phyloP scores from a whole-genome alignment of 2,329 filamentous ascomycete species.

The Penicillium sp. region DNA sequence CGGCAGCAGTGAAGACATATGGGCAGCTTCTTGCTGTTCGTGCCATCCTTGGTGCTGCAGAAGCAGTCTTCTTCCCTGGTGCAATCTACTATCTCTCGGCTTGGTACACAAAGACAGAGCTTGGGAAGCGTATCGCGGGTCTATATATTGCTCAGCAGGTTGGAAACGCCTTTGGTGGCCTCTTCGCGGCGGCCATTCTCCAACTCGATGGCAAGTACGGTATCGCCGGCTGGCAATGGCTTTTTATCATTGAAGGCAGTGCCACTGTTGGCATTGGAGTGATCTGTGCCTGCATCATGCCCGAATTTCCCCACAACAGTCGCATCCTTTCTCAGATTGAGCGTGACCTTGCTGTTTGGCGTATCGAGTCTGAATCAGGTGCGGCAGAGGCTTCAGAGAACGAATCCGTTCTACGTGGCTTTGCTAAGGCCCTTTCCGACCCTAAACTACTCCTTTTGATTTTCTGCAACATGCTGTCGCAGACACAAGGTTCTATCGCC shows the following conservation, averaged over 20 bases:
- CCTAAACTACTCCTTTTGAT: conserved; percentile 45
- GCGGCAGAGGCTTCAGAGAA: conserved; percentile 44
- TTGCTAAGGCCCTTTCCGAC: conserved; percentile 38
- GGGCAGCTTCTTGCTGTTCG: conserved; percentile 59
- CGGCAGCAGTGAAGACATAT: conserved; percentile 58
- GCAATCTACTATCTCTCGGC: conserved; percentile 45
- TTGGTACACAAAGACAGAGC: conserved; percentile 46
- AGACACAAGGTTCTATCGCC: conserved; percentile 40
- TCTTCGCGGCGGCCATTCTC: conserved; percentile 32
- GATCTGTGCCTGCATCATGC: conserved; percentile 43
- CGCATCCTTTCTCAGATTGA: conserved; percentile 32
- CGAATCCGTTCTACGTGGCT: conserved; percentile 30
- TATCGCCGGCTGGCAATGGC: conserved; percentile 32
- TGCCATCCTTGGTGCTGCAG: conserved; percentile 65
- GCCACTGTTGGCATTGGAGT: conserved; percentile 33
- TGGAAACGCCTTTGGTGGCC: conserved; percentile 31
- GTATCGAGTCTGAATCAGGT: conserved; percentile 41
- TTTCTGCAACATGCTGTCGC: conserved; percentile 46
- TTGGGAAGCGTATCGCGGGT: conserved; percentile 35
- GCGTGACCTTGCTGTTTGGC: conserved; percentile 29
- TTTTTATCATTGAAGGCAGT: conserved; percentile 36
- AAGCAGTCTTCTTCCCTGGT: conserved; percentile 63
- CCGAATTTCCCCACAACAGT: conserved; percentile 46
- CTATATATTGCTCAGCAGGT: conserved; percentile 35
- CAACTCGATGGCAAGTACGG: conserved; percentile 26